Conservation (phyloP, 768 basidiomycete genomes). For the Suillus lakei region DNA sequence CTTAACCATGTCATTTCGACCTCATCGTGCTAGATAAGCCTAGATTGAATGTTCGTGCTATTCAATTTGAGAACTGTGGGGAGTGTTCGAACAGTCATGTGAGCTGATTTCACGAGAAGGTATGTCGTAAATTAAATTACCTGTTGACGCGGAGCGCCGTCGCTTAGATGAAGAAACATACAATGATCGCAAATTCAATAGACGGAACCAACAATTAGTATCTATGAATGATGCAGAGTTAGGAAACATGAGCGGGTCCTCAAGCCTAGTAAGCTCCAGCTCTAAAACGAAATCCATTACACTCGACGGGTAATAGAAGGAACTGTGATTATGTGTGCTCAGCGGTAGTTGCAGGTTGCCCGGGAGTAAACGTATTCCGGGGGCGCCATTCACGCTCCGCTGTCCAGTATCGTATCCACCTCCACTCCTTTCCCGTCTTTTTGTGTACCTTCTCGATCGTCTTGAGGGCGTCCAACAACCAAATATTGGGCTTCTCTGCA, state of each 20-base stretch:
- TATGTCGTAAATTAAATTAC: neutral
- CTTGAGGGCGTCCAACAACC: slow-evolving; percentile 41
- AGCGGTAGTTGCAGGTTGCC: slow-evolving; percentile 4
- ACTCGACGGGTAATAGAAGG: neutral
- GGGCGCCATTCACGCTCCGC: slow-evolving; percentile 6
- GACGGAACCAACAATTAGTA: neutral
- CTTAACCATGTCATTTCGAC: neutral
- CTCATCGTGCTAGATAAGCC: neutral
- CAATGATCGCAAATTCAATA: neutral
- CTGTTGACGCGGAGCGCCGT: neutral
- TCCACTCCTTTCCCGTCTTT: slow-evolving; percentile 29
- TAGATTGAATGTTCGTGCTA: neutral
- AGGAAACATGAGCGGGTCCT: neutral
- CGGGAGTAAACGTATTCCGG: neutral
- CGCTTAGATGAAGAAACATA: neutral
- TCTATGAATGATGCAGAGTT: neutral
- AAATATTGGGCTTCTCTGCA: slow-evolving; percentile 39
- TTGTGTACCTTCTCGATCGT: slow-evolving; percentile 40
- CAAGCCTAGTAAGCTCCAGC: neutral
- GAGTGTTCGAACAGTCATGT: neutral
- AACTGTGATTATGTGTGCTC: neutral
- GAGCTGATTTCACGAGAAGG: neutral
- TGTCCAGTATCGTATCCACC: slow-evolving; percentile 32
- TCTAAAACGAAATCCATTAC: neutral
- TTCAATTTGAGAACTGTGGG: neutral